A percentile compares a stretch with the other conserved stretches of the same genome.
Conservation (phyloP, 2,329 filamentous ascomycete species). For the Polychaeton citri region DNA sequence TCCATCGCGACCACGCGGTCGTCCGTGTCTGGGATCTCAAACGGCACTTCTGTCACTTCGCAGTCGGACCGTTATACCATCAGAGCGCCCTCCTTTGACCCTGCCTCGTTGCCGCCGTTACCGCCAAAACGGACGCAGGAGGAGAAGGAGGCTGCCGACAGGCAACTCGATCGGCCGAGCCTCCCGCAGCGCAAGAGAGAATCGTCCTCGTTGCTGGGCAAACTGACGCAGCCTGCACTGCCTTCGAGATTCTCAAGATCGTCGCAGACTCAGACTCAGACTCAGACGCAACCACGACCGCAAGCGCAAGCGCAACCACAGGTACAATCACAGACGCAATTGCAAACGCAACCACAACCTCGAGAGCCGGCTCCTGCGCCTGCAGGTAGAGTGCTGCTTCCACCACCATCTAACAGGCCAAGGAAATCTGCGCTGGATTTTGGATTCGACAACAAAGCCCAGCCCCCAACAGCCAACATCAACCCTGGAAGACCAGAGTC, state of each 20-base stretch:
- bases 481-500: conserved; percentile 4
- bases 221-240: too few species aligned
- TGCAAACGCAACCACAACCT: too few species aligned
- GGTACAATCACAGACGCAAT: background rate
- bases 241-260: too few species aligned
- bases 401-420: conserved; percentile 3
- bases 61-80: conserved; percentile 13
- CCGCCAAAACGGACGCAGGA: conserved; percentile 37
- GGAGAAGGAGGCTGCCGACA: conserved; percentile 22
- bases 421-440: conserved; percentile 15
- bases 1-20: conserved; percentile 36
- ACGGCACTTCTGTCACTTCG: conserved; percentile 17
- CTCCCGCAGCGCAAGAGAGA: background rate
- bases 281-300: background rate
- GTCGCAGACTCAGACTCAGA: too few species aligned
- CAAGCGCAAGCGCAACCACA: background rate
- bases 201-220: background rate
- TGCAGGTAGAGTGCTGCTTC: conserved; percentile 8
- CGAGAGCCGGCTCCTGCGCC: too few species aligned
- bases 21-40: conserved; percentile 37
- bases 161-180: conserved; percentile 2
- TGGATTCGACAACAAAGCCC: conserved; percentile 12
- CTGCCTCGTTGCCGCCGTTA: conserved; percentile 39
- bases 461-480: background rate
- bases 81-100: conserved; percentile 41